Percentiles rank a stretch among this genome's conserved stretches.
These are phyloP conservation scores for Ascochyta lentis DNA, from an alignment of 2,329 filamentous ascomycete genomes.

Conservation along the genomic window DNA sequence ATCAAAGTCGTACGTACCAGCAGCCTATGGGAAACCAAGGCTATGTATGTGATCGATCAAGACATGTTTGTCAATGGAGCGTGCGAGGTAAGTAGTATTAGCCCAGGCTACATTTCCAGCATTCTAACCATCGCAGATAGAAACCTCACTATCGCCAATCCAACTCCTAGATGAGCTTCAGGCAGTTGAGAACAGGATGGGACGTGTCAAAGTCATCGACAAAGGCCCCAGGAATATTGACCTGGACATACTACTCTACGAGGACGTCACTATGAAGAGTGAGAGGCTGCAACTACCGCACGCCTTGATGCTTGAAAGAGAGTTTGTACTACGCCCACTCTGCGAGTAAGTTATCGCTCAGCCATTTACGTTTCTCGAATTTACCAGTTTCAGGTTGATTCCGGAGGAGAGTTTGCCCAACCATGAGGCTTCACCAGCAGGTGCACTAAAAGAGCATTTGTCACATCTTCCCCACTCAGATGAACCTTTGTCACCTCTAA, in stretches of 20 bases:
- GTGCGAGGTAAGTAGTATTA: constrained; percentile 72
- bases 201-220: constrained; percentile 82
- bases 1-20: constrained; percentile 83
- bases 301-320: constrained; percentile 81
- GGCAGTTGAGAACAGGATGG: constrained; percentile 79
- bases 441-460: constrained; percentile 42
- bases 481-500: constrained; percentile 49
- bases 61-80: constrained; percentile 88
- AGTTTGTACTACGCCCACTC: constrained; percentile 90
- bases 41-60: constrained; percentile 96
- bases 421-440: constrained; percentile 55
- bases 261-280: constrained; percentile 68
- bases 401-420: constrained; percentile 48
- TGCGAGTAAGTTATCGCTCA: constrained; percentile 66
- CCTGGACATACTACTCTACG: constrained; percentile 87
- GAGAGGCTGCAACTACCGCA: constrained; percentile 86
- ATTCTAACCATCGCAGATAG: constrained; percentile 64
- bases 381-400: constrained; percentile 34
- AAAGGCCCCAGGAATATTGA: constrained; percentile 97
- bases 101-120: background rate
- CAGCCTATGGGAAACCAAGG: constrained; percentile 89
- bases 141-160: constrained; percentile 77
- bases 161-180: constrained; percentile 82
- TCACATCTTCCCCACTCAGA: constrained; percentile 43
- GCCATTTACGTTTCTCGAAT: background rate